A percentile compares a stretch with the other conserved stretches of the same genome.
Evolutionary conservation across 2,329 filamentous ascomycete genomes (phyloP).

Genomic region (Leptographium procerum): DNA sequence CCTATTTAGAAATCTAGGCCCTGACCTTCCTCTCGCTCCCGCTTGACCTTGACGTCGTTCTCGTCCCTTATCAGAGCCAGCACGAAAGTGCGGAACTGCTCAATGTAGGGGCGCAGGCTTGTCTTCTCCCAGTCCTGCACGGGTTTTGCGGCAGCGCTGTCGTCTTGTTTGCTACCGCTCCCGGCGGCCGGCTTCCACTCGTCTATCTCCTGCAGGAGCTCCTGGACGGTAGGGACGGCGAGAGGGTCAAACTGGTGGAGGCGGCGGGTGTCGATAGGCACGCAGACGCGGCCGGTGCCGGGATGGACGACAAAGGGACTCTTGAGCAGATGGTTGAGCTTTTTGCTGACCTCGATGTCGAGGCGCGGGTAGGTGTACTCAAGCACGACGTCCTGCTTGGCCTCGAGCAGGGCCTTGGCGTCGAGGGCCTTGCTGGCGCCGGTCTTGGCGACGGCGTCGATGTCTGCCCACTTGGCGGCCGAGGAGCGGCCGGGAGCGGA

Average conservation of each 20-base stretch:
- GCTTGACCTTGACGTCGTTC: conserved; percentile 41
- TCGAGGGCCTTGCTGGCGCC: conserved; percentile 65
- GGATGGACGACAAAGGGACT: conserved; percentile 94
- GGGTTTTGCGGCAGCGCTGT: conserved; percentile 16
- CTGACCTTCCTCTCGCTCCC: conserved; percentile 40
- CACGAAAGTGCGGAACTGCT: conserved; percentile 79
- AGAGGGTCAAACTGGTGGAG: conserved; percentile 82
- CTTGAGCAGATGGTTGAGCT: conserved; percentile 95
- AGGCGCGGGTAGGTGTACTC: conserved; percentile 97
- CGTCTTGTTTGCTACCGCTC: conserved; percentile 24
- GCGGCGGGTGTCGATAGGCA: conserved; percentile 69
- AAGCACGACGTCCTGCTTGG: conserved; percentile 90
- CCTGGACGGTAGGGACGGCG: conserved; percentile 76
- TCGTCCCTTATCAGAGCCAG: conserved; percentile 67
- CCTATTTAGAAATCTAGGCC: conserved; percentile 38
- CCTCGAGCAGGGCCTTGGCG: conserved; percentile 62
- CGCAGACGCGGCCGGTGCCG: conserved; percentile 85
- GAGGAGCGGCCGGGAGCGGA: conserved; percentile 68
- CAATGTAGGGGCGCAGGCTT: conserved; percentile 81
- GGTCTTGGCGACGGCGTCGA: conserved; percentile 71
- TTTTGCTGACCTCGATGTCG: conserved; percentile 95
- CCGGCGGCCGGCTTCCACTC: conserved; percentile 40
- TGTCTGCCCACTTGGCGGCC: conserved; percentile 83
- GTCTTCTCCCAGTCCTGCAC: conserved; percentile 94
- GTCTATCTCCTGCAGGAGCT: conserved; percentile 77